Evolutionary conservation across 2,329 filamentous ascomycete genomes (phyloP).

Genomic region (Acarospora socialis): DNA sequence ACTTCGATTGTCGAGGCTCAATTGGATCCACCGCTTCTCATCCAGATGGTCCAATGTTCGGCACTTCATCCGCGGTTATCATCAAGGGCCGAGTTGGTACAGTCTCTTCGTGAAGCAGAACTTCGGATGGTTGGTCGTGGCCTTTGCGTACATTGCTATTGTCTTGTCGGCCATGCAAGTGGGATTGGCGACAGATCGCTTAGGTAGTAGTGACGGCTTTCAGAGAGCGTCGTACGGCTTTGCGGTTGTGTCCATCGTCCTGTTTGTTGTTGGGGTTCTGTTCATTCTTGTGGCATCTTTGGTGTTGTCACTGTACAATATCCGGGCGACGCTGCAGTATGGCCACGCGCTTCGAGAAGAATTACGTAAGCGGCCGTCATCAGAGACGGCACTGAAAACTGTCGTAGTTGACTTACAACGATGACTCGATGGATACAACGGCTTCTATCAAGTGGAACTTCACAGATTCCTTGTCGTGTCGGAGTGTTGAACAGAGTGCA

Average conservation of each 20-base stretch:
- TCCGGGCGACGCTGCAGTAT: too few relatives aligned
- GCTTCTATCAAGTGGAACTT: too few relatives aligned
- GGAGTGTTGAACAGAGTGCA: too few relatives aligned
- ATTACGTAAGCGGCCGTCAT: too few relatives aligned
- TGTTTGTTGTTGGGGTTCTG: conserved; percentile 15
- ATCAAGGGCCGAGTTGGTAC: conserved; percentile 10
- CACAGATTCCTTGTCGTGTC: too few relatives aligned
- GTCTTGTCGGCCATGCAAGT: conserved; percentile 23
- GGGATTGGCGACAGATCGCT: conserved; percentile 17
- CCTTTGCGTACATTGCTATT: conserved; percentile 18
- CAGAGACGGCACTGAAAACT: too few relatives aligned
- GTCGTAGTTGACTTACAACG: too few relatives aligned
- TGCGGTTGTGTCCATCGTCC: conserved; percentile 33
- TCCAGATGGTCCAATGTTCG: too few relatives aligned
- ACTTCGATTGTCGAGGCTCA: conserved; percentile 24
- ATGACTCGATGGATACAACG: too few relatives aligned
- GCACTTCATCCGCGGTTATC: conserved; percentile 9
- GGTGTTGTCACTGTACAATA: too few relatives aligned
- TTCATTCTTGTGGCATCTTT: too few relatives aligned
- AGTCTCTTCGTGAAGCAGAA: conserved; percentile 14
- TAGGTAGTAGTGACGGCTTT: conserved; percentile 25
- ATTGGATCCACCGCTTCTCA: conserved; percentile 17
- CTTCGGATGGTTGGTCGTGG: conserved; percentile 15
- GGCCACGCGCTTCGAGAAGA: too few relatives aligned
- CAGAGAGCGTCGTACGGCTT: conserved; percentile 34